Conservation (phyloP, 2,329 filamentous ascomycete species). For the Xylariaceae sp. region DNA sequence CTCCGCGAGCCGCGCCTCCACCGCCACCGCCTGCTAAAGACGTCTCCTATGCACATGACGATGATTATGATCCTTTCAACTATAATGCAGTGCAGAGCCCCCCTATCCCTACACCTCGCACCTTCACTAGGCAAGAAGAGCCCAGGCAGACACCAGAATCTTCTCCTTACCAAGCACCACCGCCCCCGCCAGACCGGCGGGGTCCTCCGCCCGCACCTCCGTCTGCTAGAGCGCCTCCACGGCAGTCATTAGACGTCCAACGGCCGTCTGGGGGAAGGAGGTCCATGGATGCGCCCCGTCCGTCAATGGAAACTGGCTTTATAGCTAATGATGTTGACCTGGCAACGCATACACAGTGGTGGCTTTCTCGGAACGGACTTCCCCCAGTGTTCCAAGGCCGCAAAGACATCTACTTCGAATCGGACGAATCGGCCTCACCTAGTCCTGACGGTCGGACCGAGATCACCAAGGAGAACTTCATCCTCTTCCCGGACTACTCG, state of each 20-base stretch:
- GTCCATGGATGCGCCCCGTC: constrained; percentile 70
- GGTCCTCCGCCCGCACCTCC: constrained; percentile 33
- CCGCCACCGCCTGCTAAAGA: constrained; percentile 56
- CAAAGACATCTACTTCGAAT: constrained; percentile 75
- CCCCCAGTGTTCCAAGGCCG: constrained; percentile 78
- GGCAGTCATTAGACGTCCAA: constrained; percentile 59
- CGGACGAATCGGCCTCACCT: constrained; percentile 66
- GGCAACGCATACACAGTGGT: constrained; percentile 70
- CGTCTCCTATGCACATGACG: constrained; percentile 35
- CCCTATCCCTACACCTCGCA: constrained; percentile 22
- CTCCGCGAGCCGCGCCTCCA: constrained; percentile 16
- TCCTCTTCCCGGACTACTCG: constrained; percentile 95
- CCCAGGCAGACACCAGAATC: constrained; percentile 36
- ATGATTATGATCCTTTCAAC: constrained; percentile 64
- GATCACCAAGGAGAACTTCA: constrained; percentile 71
- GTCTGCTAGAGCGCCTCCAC: constrained; percentile 31
- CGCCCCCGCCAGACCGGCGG: constrained; percentile 39
- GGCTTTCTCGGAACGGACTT: constrained; percentile 70
- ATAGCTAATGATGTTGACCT: constrained; percentile 87
- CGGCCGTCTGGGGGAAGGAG: constrained; percentile 42
- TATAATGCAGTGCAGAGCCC: constrained; percentile 33
- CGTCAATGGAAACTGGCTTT: constrained; percentile 70
- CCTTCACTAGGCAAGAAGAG: constrained; percentile 36
- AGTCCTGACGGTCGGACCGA: constrained; percentile 63
- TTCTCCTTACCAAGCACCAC: constrained; percentile 26